These are phyloP conservation scores for Plenodomus tracheiphilus DNA, from an alignment of 2,329 filamentous ascomycete genomes.

Conservation along the genomic window DNA sequence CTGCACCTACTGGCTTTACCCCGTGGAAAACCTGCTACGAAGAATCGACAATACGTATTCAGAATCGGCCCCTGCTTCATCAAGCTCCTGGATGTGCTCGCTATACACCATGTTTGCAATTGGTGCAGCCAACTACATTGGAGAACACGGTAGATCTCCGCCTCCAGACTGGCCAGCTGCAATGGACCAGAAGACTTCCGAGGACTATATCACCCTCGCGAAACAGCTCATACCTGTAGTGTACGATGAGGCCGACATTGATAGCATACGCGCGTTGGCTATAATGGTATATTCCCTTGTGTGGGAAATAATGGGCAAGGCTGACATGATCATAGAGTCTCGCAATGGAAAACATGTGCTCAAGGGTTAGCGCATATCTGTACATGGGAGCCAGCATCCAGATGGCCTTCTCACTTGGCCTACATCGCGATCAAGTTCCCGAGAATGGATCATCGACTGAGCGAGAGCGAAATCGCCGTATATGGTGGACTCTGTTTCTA, in stretches of 20 bases:
- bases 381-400: constrained; percentile 44
- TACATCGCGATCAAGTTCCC: constrained; percentile 41
- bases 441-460: constrained; percentile 31
- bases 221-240: constrained; percentile 38
- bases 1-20: constrained; percentile 43
- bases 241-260: constrained; percentile 43
- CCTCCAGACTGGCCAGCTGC: constrained; percentile 22
- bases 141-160: constrained; percentile 25
- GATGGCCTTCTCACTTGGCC: constrained; percentile 42
- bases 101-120: constrained; percentile 43
- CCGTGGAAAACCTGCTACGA: constrained; percentile 36
- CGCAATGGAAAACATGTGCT: constrained; percentile 40
- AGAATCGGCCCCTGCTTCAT: constrained; percentile 16
- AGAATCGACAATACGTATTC: constrained; percentile 40
- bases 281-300: constrained; percentile 30
- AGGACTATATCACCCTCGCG: constrained; percentile 39
- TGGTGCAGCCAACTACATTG: constrained; percentile 30
- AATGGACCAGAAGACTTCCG: constrained; percentile 28
- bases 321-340: constrained; percentile 32
- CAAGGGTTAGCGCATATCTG: constrained; percentile 40
- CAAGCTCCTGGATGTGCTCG: constrained; percentile 43
- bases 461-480: constrained; percentile 39
- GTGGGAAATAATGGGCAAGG: neutral
- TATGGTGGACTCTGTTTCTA: constrained; percentile 44
- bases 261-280: constrained; percentile 42